These are phyloP conservation scores for Suillus luteus DNA, from an alignment of 768 basidiomycete genomes.

Conservation along the genomic window DNA sequence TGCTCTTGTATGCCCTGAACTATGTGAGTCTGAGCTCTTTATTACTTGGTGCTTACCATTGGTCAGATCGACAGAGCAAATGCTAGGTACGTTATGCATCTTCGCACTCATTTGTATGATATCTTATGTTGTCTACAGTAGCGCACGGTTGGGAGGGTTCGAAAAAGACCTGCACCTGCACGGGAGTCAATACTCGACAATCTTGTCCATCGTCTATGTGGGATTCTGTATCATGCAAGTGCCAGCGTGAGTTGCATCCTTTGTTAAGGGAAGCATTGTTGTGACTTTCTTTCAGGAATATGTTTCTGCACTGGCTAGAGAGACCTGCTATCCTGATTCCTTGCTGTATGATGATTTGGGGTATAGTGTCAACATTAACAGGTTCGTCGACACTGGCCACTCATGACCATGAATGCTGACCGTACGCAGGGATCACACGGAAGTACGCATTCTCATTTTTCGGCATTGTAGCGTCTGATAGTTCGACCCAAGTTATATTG, in stretches of 20 bases:
- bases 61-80: conserved; percentile 9
- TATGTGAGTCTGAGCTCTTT: conserved; percentile 4
- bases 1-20: conserved; percentile 9
- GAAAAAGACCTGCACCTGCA: conserved; percentile 60
- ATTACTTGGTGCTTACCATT: not conserved
- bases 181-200: conserved; percentile 60
- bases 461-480: not conserved
- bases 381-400: conserved; percentile 32
- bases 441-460: not conserved
- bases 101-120: too few relatives aligned
- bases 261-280: conserved; percentile 1
- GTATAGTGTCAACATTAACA: conserved; percentile 51
- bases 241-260: conserved; percentile 51
- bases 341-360: conserved; percentile 66
- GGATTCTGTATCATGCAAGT: conserved; percentile 75
- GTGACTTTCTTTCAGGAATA: conserved; percentile 48
- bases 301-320: conserved; percentile 64
- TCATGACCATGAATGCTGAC: conserved; percentile 20
- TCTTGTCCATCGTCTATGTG: conserved; percentile 64
- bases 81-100: not conserved
- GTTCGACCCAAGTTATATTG: conserved; percentile 49
- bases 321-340: conserved; percentile 66
- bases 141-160: conserved; percentile 65
- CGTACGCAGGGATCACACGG: conserved; percentile 38
- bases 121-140: conserved; percentile 8